phyloP scores from a whole-genome alignment of 306 rosid genomes.

The Quercus cerris region DNA sequence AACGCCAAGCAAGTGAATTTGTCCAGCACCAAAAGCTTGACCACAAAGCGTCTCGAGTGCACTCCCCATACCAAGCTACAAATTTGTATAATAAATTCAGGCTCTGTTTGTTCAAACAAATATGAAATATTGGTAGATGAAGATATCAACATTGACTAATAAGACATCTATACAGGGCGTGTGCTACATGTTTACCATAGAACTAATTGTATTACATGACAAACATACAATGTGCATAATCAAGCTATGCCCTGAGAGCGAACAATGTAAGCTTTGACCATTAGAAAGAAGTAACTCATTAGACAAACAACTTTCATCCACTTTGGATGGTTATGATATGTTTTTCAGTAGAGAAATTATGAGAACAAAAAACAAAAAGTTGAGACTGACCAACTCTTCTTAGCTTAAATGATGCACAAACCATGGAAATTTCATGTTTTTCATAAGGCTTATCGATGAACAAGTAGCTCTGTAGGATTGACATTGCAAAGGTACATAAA shows the following conservation, averaged over 20 bases:
- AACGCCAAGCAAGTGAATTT: slow-evolving; percentile 65
- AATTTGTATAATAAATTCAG: background rate
- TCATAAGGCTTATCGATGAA: too few species aligned
- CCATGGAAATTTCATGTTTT: too few species aligned
- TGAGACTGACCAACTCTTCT: too few species aligned
- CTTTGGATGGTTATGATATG: background rate
- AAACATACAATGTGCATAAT: background rate
- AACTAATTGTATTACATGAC: background rate
- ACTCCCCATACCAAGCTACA: slow-evolving; percentile 87
- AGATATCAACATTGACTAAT: background rate
- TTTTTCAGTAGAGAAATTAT: background rate
- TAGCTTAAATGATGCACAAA: too few species aligned
- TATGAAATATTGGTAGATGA: too few species aligned
- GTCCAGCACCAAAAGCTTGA: slow-evolving; percentile 95
- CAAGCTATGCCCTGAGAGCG: background rate
- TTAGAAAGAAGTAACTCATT: background rate
- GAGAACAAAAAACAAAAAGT: too few species aligned
- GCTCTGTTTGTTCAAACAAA: too few species aligned
- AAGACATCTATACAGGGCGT: background rate
- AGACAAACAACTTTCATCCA: background rate
- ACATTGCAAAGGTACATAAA: too few species aligned
- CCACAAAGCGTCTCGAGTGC: slow-evolving; percentile 91
- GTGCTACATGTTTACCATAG: background rate
- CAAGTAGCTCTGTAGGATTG: too few species aligned
- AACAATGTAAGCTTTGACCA: background rate